Base-by-base conservation (phyloP, 2,329 filamentous ascomycete species). In the Monosporascus sp. region DNA sequence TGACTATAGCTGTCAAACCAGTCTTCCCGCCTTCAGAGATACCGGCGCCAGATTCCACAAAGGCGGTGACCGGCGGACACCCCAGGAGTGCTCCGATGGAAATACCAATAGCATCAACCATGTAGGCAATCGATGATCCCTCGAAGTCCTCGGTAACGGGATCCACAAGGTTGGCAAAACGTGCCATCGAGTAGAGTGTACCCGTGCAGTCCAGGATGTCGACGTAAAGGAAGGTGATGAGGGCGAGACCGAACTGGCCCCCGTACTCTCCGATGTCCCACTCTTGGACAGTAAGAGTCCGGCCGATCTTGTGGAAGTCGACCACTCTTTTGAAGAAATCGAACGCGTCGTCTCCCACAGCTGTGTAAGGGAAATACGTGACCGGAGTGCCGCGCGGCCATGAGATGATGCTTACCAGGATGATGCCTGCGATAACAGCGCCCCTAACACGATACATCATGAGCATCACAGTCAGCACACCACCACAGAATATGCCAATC, bases 301-400 rank as follows among this genome's bases (percentile, higher is more conserved):
- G 79, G 56, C 78, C 67, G 66, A 96, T 95, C 6, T 84, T 80
- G 66, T 93, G 89, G 76, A 96, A 94, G 24, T 86, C 85, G 43
- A 93, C 90, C 2, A 96, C 89, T 67, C 91, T 81, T 70, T 89
- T 91, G 81, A 96, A 96, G 72, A 95, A 96, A 63, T 92, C 78
- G 70, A 95, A 96, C 41, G 75, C 75, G 63, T 79, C 78, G 68
- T 92, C 77, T 41, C 91, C 91, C 2, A 86, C 69, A 0, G 77
- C 60, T 0, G 82, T 89, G 63, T 92, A 78, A 0, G 91, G 89
- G 72, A 96, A 95, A 70, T 88, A 91, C 6, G 90, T 93, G 53
- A 95, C 85, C 0, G 79, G 68, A 0, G 90, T 93, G 19, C 76
- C 74, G 24, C 91, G 82, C 0, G 91, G 91, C 91, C 91, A 96